These are phyloP conservation scores for Magnolia kwangsiensis DNA, from an alignment of 164 flowering plant genomes.

Conservation along the genomic window DNA sequence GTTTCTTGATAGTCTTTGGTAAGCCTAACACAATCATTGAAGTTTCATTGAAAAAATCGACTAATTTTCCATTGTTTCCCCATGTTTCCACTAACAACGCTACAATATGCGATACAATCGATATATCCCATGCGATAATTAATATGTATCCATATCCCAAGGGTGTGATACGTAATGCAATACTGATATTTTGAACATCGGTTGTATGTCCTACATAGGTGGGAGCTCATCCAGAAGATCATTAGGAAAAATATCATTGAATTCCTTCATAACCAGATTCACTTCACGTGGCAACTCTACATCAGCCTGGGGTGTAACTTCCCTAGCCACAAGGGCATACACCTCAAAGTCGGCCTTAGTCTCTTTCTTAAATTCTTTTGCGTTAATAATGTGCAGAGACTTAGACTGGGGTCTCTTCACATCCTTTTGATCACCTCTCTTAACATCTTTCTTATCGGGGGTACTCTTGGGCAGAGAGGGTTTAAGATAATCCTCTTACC, in stretches of 20 bases:
- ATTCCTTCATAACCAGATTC: not conserved
- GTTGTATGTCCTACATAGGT: not conserved
- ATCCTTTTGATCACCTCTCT: not conserved
- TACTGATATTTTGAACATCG: too few relatives aligned
- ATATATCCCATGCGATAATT: too few relatives aligned
- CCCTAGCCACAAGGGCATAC: not conserved
- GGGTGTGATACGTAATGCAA: too few relatives aligned
- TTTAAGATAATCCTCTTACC: constrained; percentile 1
- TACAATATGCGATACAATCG: too few relatives aligned
- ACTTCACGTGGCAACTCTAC: not conserved
- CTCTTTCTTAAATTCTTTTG: not conserved
- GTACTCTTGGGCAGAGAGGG: not conserved
- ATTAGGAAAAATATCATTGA: not conserved
- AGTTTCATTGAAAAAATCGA: too few relatives aligned
- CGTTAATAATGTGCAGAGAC: not conserved
- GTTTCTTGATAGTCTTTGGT: too few relatives aligned
- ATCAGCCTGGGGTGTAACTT: not conserved
- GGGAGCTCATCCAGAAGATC: constrained; percentile 1
- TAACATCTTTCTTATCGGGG: not conserved
- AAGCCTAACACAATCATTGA: too few relatives aligned
- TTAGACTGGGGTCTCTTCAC: not conserved
- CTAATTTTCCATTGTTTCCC: too few relatives aligned
- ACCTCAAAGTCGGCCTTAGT: not conserved
- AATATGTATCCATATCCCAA: too few relatives aligned
- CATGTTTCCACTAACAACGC: too few relatives aligned